These are phyloP conservation scores for Rhodotorula sp. DNA, from an alignment of 1,284 basidiomycete species.

Conservation along the genomic window DNA sequence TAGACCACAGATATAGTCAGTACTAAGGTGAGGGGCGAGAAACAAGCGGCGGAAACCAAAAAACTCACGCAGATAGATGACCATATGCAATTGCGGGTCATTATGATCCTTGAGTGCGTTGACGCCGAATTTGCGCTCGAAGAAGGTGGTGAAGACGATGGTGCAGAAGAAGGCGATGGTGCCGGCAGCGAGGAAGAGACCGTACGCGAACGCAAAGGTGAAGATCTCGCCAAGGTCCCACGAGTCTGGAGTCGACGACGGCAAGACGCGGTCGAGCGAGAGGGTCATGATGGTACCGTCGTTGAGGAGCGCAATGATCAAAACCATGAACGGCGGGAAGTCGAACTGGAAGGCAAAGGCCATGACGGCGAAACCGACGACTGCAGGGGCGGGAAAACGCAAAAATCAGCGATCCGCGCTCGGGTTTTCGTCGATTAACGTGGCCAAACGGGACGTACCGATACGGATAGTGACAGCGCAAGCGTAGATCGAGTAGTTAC, in stretches of 20 bases:
- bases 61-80: slow-evolving; percentile 40
- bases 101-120: slow-evolving; percentile 51
- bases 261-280: slow-evolving; percentile 89
- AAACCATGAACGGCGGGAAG: slow-evolving; percentile 99
- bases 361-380: slow-evolving; percentile 89
- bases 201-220: slow-evolving; percentile 90
- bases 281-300: slow-evolving; percentile 99
- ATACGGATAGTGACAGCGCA: slow-evolving; percentile 45
- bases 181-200: slow-evolving; percentile 84
- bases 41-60: background rate
- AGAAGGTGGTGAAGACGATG: slow-evolving; percentile 84
- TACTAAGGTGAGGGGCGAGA: background rate
- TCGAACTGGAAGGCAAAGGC: slow-evolving; percentile 94
- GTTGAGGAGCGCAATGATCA: slow-evolving; percentile 94
- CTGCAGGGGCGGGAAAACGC: slow-evolving; percentile 58
- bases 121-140: slow-evolving; percentile 83
- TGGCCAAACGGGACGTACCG: slow-evolving; percentile 10
- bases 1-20: slow-evolving; percentile 10
- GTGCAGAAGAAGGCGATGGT: slow-evolving; percentile 78
- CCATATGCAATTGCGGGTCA: slow-evolving; percentile 55
- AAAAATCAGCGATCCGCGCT: background rate
- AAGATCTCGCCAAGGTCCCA: slow-evolving; percentile 98
- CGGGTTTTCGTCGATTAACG: background rate
- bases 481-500: slow-evolving; percentile 81
- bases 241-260: slow-evolving; percentile 78